A percentile compares a stretch with the other conserved stretches of the same genome.
Conservation (phyloP, 2,329 filamentous ascomycete species). For the Aspergillus flavus region DNA sequence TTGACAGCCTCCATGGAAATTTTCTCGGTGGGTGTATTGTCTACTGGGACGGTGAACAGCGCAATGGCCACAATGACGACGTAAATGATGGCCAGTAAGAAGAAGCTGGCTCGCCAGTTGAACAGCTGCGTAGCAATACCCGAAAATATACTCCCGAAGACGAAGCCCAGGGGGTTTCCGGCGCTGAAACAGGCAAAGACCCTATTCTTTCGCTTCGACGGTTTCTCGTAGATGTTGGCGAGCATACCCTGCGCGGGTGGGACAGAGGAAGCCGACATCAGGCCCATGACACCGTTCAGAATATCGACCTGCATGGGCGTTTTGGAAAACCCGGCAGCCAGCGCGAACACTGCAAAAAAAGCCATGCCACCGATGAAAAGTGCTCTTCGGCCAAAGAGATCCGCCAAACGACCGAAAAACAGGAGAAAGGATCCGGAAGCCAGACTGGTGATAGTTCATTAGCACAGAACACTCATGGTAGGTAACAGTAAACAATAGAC, state of each 20-base stretch:
- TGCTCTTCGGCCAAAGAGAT: constrained; percentile 65
- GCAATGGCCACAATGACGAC: constrained; percentile 66
- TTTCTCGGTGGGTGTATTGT: constrained; percentile 39
- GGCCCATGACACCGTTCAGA: constrained; percentile 64
- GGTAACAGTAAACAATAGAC: background rate
- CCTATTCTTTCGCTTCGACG: constrained; percentile 64
- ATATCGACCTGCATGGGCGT: constrained; percentile 63
- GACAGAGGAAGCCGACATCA: constrained; percentile 65
- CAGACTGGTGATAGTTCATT: constrained; percentile 43
- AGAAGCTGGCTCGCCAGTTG: constrained; percentile 63
- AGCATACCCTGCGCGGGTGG: constrained; percentile 67
- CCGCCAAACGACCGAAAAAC: constrained; percentile 66
- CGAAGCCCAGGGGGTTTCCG: constrained; percentile 61
- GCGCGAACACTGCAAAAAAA: constrained; percentile 58
- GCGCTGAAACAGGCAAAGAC: constrained; percentile 66
- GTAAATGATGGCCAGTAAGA: constrained; percentile 41
- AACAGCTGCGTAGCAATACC: constrained; percentile 64
- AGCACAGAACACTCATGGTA: background rate
- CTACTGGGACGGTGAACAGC: constrained; percentile 63
- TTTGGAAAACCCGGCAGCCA: constrained; percentile 63
- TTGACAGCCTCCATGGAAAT: background rate
- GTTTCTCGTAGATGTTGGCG: constrained; percentile 64
- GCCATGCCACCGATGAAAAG: constrained; percentile 64
- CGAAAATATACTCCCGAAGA: constrained; percentile 61
- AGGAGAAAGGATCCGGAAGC: constrained; percentile 67